A percentile compares a stretch with the other conserved stretches of the same genome.
phyloP scores from a whole-genome alignment of 345 rosid genomes.

The Acer negundo region DNA sequence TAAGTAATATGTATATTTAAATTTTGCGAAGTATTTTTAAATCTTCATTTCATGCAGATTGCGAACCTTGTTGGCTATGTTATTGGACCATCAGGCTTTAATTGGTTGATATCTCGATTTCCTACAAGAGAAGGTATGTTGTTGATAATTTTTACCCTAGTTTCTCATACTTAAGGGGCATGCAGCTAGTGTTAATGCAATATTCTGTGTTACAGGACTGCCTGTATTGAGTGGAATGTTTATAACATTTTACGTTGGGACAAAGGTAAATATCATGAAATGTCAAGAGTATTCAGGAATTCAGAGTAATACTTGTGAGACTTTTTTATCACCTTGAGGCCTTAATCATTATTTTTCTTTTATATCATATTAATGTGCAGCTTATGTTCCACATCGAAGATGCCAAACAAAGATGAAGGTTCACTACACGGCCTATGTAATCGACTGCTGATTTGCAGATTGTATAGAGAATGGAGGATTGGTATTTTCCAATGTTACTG shows the following conservation, averaged over 20 bases:
- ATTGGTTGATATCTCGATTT: slow-evolving; percentile 74
- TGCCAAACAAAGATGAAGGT: slow-evolving; percentile 34
- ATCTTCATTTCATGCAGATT: slow-evolving; percentile 46
- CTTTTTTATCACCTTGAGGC: not conserved
- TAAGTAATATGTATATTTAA: not conserved
- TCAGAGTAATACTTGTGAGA: not conserved
- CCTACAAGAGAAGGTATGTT: slow-evolving; percentile 61
- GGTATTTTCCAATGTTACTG: not conserved
- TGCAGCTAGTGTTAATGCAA: not conserved
- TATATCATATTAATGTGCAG: slow-evolving; percentile 38
- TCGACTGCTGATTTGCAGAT: not conserved
- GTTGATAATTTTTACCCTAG: not conserved
- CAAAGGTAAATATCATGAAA: slow-evolving; percentile 57
- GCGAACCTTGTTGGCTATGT: slow-evolving; percentile 96
- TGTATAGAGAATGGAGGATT: not conserved
- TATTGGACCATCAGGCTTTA: slow-evolving; percentile 76
- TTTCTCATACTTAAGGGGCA: not conserved
- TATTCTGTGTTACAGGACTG: slow-evolving; percentile 49
- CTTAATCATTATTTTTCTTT: not conserved
- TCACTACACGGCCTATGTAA: not conserved
- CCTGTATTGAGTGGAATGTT: slow-evolving; percentile 64
- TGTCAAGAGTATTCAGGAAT: not conserved
- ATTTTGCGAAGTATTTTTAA: not conserved
- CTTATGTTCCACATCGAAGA: slow-evolving; percentile 70
- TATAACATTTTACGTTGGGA: slow-evolving; percentile 67